Evolutionary conservation across 2,329 filamentous ascomycete species (phyloP), one percentile per base, ranked within the genome.

Genomic region (Akanthomyces uredinophilus): DNA sequence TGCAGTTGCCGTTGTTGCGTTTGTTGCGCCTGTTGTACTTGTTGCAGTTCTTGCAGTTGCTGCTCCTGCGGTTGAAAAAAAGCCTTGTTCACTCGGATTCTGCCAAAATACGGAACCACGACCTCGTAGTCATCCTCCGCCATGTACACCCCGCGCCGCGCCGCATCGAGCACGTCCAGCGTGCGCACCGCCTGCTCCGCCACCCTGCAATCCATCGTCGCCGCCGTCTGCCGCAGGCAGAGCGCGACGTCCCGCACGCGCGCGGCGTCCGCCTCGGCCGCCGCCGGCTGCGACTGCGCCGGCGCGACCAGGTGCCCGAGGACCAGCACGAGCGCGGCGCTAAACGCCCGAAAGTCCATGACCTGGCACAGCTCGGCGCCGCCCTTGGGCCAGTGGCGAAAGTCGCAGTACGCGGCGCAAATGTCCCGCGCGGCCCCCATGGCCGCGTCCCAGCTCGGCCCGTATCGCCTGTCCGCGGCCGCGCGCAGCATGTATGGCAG

Each of bases 321-420:
- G 3, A 78, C 67, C 5, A 83, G 65, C 1, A 81, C 70, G 66
- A 81, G 74, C 16, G 77, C 74, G 4, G 76, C 74, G 1, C 72
- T 79, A 64, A 82, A 82, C 2, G 74, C 74, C 57, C 77, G 70
- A 55, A 82, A 82, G 63, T 83, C 80, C 52, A 78, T 71, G 41
- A 80, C 65, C 50, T 80, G 79, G 68, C 79, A 80, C 11, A 77
- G 67, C 55, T 65, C 10, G 61, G 37, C 20, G 61, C 62, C 63
- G 7, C 62, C 59, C 5, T 35, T 52, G 8, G 60, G 41, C 29
- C 57, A 63, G 18, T 57, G 57, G 53, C 76, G 74, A 6, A 74
- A 69, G 14, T 57, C 63, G 32, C 64, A 52, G 64, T 79, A 81
- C 13, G 71, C 64, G 18, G 64, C 62, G 27, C 81, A 71, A 56